These are phyloP conservation scores for Stephania cephalantha DNA, from an alignment of 164 flowering plant species.

Conservation along the genomic window DNA sequence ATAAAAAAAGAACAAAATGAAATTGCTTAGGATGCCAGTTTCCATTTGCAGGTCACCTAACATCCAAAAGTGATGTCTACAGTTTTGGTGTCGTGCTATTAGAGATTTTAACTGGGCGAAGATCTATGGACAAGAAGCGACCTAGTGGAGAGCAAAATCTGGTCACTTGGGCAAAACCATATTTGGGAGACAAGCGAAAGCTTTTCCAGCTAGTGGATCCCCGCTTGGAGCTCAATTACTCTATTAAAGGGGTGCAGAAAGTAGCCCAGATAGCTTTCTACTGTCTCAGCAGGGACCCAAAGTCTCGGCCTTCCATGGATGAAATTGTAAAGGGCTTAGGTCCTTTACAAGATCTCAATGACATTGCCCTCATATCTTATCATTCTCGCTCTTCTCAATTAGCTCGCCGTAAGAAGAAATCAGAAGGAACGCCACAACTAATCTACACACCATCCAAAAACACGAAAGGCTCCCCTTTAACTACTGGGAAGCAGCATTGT, in stretches of 20 bases:
- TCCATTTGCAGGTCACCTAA: conserved; percentile 71
- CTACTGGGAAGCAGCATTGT: conserved; percentile 38
- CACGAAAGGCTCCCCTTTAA: conserved; percentile 48
- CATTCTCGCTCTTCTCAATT: conserved; percentile 62
- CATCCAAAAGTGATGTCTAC: conserved; percentile 86
- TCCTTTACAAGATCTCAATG: conserved; percentile 72
- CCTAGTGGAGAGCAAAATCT: conserved; percentile 86
- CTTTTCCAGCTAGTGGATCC: conserved; percentile 77
- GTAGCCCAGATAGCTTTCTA: conserved; percentile 64
- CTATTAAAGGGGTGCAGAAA: conserved; percentile 79
- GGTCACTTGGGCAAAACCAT: conserved; percentile 79
- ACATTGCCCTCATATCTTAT: conserved; percentile 59
- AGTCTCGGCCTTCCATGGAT: conserved; percentile 81
- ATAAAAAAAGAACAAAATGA: not conserved
- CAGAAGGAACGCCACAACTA: conserved; percentile 43
- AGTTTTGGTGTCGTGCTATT: conserved; percentile 93
- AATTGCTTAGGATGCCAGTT: not conserved
- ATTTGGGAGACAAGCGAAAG: conserved; percentile 67
- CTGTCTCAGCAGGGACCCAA: conserved; percentile 82
- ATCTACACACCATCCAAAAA: conserved; percentile 31
- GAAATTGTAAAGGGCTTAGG: conserved; percentile 69
- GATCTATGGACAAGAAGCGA: conserved; percentile 93
- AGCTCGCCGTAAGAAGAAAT: conserved; percentile 58
- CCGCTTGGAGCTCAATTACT: conserved; percentile 73
- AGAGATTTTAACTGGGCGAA: conserved; percentile 86